phyloP scores from a whole-genome alignment of 192 early-diverging fungal species.

The Pilobolus umbonatus region DNA sequence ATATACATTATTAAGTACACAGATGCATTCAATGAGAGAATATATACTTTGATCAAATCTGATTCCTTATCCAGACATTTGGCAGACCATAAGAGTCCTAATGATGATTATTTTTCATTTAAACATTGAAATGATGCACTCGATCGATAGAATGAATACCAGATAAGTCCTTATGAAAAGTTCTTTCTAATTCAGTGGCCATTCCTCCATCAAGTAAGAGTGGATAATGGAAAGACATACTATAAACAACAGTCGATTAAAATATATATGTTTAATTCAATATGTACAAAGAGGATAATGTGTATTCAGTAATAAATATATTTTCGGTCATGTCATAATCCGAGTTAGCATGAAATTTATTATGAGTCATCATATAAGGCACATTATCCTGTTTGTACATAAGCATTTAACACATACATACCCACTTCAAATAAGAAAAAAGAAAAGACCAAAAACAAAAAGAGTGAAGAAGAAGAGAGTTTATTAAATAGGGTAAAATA shows the following conservation, averaged over 20 bases:
- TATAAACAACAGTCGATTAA: too few relatives aligned
- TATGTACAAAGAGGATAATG: not conserved
- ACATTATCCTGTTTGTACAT: too few relatives aligned
- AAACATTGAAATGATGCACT: not conserved
- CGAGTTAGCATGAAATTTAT: slow-evolving; percentile 17
- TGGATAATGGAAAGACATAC: slow-evolving; percentile 18
- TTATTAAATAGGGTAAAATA: too few relatives aligned
- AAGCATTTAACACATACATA: too few relatives aligned
- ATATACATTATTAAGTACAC: too few relatives aligned
- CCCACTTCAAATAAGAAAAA: too few relatives aligned
- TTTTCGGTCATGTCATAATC: slow-evolving; percentile 9
- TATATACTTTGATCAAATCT: slow-evolving; percentile 32
- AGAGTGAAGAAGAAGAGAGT: too few relatives aligned
- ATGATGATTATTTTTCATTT: not conserved
- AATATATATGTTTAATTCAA: too few relatives aligned
- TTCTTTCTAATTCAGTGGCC: slow-evolving; percentile 38
- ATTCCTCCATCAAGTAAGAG: slow-evolving; percentile 45
- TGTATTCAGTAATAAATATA: not conserved
- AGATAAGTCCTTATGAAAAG: slow-evolving; percentile 30
- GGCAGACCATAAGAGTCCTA: slow-evolving; percentile 41
- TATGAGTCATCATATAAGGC: too few relatives aligned
- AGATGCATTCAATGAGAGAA: not conserved
- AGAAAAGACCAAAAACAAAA: too few relatives aligned
- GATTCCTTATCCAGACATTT: slow-evolving; percentile 34
- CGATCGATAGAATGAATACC: slow-evolving; percentile 11